Conservation (phyloP, 2,329 filamentous ascomycete genomes). For the Aspergillus felis region DNA sequence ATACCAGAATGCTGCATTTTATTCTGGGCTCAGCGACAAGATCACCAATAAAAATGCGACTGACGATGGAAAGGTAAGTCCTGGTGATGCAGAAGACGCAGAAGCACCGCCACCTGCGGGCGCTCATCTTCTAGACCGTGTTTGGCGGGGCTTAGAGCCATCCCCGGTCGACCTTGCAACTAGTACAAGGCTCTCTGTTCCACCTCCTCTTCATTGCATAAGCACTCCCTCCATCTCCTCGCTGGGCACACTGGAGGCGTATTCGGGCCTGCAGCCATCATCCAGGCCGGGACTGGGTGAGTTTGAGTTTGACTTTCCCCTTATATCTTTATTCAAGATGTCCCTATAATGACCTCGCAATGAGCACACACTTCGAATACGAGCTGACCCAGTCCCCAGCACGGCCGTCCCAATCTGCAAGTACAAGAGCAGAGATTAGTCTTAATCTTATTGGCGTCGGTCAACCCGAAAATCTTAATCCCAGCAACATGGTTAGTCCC, state of each 20-base stretch:
- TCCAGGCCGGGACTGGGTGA: constrained; percentile 13
- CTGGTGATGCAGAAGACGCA: background rate
- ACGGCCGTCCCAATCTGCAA: background rate
- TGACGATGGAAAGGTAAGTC: background rate
- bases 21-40: background rate
- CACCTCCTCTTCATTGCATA: too few species aligned
- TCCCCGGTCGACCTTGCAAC: background rate
- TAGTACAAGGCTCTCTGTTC: background rate
- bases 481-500: background rate
- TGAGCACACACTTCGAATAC: background rate
- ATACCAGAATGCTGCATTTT: background rate
- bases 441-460: background rate
- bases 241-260: constrained; percentile 18
- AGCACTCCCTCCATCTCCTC: constrained; percentile 22
- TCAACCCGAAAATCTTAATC: background rate
- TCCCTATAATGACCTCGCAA: background rate
- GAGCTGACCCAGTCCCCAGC: background rate
- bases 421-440: background rate
- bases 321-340: background rate
- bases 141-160: background rate
- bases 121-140: background rate
- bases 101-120: background rate
- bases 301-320: constrained; percentile 5
- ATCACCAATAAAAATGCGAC: background rate
- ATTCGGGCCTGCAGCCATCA: constrained; percentile 9